Conservation (phyloP, 306 rosid species). For the Acacia melanoxylon region DNA sequence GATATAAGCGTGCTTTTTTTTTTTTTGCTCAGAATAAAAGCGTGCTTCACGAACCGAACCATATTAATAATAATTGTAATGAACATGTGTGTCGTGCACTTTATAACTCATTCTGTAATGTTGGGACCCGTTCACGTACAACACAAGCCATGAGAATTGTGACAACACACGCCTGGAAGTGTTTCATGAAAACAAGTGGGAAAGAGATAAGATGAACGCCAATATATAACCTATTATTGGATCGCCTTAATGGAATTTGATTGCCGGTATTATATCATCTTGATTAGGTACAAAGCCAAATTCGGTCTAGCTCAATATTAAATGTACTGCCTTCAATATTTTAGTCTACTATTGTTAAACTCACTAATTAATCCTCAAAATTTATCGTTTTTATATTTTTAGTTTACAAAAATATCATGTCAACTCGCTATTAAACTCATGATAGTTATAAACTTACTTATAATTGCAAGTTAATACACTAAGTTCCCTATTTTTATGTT, state of each 20-base stretch:
- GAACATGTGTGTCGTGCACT: conserved; percentile 19
- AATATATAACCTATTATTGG: not conserved
- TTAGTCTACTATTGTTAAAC: too few species aligned
- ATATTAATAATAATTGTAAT: not conserved
- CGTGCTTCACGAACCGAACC: not conserved
- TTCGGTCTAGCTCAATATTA: not conserved
- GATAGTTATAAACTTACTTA: too few species aligned
- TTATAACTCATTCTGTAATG: not conserved
- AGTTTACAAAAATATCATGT: too few species aligned
- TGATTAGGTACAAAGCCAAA: not conserved
- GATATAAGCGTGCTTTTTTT: conserved; percentile 14
- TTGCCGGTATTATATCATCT: not conserved
- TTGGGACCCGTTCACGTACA: conserved; percentile 17
- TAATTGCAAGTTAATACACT: too few species aligned
- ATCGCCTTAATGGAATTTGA: not conserved
- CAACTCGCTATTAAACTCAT: too few species aligned
- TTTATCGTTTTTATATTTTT: too few species aligned
- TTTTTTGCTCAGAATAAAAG: too few species aligned
- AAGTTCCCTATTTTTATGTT: too few species aligned
- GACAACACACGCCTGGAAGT: not conserved
- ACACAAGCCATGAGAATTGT: not conserved
- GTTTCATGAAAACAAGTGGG: not conserved
- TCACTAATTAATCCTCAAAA: too few species aligned
- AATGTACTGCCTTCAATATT: too few species aligned
- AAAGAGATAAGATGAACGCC: not conserved